phyloP scores from a whole-genome alignment of 179 eudicot genomes.

The Beta lomatogona region DNA sequence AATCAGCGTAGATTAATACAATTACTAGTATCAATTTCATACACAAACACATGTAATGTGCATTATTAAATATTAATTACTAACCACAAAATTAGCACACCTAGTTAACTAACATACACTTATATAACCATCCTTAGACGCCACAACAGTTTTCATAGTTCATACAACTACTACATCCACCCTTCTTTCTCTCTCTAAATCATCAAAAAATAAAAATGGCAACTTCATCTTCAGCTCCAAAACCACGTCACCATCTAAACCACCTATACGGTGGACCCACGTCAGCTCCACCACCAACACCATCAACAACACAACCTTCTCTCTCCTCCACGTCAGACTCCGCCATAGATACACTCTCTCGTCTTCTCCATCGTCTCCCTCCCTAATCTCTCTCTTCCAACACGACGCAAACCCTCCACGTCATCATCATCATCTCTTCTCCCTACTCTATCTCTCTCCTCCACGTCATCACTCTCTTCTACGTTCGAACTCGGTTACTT shows the following conservation, averaged over 20 bases:
- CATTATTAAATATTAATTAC: too few species aligned
- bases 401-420: slow-evolving; percentile 45
- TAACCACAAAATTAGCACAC: background rate
- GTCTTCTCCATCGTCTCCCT: slow-evolving; percentile 69
- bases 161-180: too few species aligned
- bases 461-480: slow-evolving; percentile 16
- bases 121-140: background rate
- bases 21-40: background rate
- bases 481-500: slow-evolving; percentile 57
- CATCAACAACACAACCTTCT: slow-evolving; percentile 54
- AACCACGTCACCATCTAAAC: slow-evolving; percentile 35
- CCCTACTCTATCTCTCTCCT: slow-evolving; percentile 35
- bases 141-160: background rate
- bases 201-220: slow-evolving; percentile 21
- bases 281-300: slow-evolving; percentile 86
- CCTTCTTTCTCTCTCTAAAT: background rate
- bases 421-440: slow-evolving; percentile 14
- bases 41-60: background rate
- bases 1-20: background rate
- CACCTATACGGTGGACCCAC: slow-evolving; percentile 38
- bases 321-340: slow-evolving; percentile 31
- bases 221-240: slow-evolving; percentile 24
- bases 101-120: background rate
- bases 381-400: slow-evolving; percentile 59
- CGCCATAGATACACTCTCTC: slow-evolving; percentile 48